Conservation (phyloP, 805 yeast genomes). For the Hagleromyces aurorensis region DNA sequence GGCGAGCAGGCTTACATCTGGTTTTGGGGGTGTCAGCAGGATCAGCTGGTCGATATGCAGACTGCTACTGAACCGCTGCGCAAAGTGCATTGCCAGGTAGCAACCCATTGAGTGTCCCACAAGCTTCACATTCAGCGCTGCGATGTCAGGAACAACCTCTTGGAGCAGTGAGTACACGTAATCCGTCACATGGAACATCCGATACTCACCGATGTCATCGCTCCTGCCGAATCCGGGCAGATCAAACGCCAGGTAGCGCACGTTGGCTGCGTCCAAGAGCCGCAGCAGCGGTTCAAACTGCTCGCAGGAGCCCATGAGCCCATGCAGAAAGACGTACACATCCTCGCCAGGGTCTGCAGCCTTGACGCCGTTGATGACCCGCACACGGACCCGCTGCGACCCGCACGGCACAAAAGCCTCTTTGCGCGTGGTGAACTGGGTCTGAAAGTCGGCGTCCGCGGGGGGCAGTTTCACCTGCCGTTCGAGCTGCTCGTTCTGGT, state of each 20-base stretch:
- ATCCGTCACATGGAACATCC: conserved; percentile 12
- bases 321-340: conserved; percentile 65
- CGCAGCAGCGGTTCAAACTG: conserved; percentile 69
- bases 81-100: conserved; percentile 42
- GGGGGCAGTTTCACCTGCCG: conserved; percentile 7
- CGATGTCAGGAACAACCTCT: conserved; percentile 11
- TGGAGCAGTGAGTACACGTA: too few relatives aligned
- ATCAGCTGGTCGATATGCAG: conserved; percentile 24
- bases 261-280: conserved; percentile 51
- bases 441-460: conserved; percentile 17
- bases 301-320: conserved; percentile 82
- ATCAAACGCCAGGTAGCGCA: conserved; percentile 64
- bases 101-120: conserved; percentile 75
- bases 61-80: conserved; percentile 23
- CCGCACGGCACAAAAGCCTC: conserved; percentile 7
- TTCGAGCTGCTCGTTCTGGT: conserved; percentile 9
- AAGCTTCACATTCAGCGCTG: conserved; percentile 2
- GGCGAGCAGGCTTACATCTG: conserved; percentile 13
- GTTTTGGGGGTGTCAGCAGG: conserved; percentile 44
- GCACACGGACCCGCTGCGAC: conserved; percentile 5
- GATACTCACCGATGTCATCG: conserved; percentile 15
- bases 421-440: conserved; percentile 16
- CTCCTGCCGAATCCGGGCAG: conserved; percentile 81
- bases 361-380: conserved; percentile 21
- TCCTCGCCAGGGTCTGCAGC: conserved; percentile 1